Percentiles rank a stretch among this genome's conserved stretches.
Conservation (phyloP, 1,139 yeast species). For the Zygosaccharomyces pseudobailii region DNA sequence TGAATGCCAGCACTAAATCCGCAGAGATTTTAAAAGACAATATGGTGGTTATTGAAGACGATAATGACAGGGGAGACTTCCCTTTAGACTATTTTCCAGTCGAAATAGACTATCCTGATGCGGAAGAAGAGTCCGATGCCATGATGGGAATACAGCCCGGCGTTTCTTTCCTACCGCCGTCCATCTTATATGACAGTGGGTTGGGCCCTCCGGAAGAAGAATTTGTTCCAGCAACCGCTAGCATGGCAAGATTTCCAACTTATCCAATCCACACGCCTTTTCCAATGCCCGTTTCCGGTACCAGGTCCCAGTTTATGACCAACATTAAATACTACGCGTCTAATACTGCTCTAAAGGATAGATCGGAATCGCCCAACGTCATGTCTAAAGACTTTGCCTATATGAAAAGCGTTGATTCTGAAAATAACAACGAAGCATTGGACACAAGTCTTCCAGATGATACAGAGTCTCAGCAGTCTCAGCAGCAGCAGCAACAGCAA, state of each 20-base stretch:
- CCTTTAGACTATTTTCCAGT: conserved; percentile 60
- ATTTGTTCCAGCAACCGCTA: conserved; percentile 10
- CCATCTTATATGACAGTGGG: conserved; percentile 12
- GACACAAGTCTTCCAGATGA: conserved; percentile 6
- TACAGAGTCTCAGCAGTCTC: conserved; percentile 1
- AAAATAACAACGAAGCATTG: conserved; percentile 5
- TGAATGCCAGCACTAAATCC: conserved; percentile 2
- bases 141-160: conserved; percentile 9
- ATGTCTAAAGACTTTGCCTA: conserved; percentile 7
- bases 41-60: conserved; percentile 8
- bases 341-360: conserved; percentile 17
- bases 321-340: conserved; percentile 34
- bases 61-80: conserved; percentile 46
- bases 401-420: conserved; percentile 8
- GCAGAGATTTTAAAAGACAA: conserved; percentile 7
- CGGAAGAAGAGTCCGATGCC: conserved; percentile 17
- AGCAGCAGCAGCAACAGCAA: neutral
- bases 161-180: conserved; percentile 8
- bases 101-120: conserved; percentile 31
- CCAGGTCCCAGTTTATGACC: conserved; percentile 26
- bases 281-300: conserved; percentile 19
- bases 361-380: conserved; percentile 10
- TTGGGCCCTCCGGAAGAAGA: conserved; percentile 12
- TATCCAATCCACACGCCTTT: conserved; percentile 18
- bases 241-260: conserved; percentile 10